Conservation (phyloP, 2,329 filamentous ascomycete species). For the Sporothrix schenckii region DNA sequence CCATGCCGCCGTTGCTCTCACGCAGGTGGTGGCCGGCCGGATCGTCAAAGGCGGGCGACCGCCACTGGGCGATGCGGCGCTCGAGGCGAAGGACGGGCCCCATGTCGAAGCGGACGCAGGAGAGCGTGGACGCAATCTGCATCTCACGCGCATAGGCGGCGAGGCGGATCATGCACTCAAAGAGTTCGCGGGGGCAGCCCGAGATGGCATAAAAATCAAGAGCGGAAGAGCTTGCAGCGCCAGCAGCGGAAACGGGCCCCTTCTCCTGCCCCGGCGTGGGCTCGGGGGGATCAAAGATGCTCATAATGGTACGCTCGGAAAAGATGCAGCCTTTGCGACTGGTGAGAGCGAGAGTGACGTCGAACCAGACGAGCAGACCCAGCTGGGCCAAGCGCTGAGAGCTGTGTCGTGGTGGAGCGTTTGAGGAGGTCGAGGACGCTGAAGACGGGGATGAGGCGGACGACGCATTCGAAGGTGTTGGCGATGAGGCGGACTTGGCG, state of each 20-base stretch:
- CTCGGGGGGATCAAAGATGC: conserved; percentile 27
- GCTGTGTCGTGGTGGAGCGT: neutral
- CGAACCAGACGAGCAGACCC: conserved; percentile 44
- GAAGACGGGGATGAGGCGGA: neutral
- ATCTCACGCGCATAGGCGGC: conserved; percentile 41
- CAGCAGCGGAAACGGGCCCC: too few species aligned
- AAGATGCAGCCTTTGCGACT: conserved; percentile 41
- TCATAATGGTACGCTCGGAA: conserved; percentile 35
- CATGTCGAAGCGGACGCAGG: conserved; percentile 41
- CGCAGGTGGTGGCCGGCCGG: conserved; percentile 11
- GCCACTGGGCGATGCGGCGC: conserved; percentile 37
- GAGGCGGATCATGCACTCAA: conserved; percentile 40
- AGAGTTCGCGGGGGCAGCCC: conserved; percentile 42
- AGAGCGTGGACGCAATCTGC: conserved; percentile 40
- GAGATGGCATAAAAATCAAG: conserved; percentile 43
- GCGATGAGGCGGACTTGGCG: neutral
- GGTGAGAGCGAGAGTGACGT: conserved; percentile 43
- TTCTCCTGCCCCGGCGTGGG: neutral
- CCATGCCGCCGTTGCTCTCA: too few species aligned
- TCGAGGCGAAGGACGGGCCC: conserved; percentile 37
- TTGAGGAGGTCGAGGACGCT: neutral
- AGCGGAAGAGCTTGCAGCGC: conserved; percentile 28
- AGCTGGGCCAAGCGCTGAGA: conserved; percentile 39
- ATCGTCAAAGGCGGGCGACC: conserved; percentile 25
- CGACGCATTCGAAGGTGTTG: neutral